A percentile compares a stretch with the other conserved stretches of the same genome.
Conservation (phyloP, 352 stramenopile species). For the Globisporangium okanoganense region DNA sequence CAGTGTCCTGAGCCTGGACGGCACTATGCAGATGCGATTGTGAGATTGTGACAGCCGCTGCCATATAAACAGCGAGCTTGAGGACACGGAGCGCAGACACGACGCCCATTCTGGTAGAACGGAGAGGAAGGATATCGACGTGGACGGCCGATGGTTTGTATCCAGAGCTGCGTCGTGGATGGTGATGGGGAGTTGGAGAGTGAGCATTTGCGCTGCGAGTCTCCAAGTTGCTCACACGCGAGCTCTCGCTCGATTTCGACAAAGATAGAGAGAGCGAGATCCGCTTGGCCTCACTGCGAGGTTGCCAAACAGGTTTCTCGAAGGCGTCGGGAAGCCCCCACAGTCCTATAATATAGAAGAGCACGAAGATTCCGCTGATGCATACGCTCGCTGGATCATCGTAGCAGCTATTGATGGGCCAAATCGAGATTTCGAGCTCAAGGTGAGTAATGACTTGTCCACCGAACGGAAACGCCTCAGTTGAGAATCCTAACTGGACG, state of each 20-base stretch:
- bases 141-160: background rate
- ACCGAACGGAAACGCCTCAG: too few relatives aligned
- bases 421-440: too few relatives aligned
- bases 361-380: too few relatives aligned
- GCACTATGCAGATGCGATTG: background rate
- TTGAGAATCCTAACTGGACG: too few relatives aligned
- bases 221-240: background rate
- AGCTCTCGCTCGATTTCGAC: too few relatives aligned
- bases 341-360: background rate
- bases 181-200: background rate
- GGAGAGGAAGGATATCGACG: background rate
- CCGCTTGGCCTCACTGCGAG: background rate
- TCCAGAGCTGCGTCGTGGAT: slow-evolving; percentile 5
- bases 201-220: background rate
- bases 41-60: background rate
- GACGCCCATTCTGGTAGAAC: background rate
- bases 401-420: too few relatives aligned
- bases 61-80: background rate
- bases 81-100: background rate
- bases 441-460: too few relatives aligned
- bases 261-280: background rate
- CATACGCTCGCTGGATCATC: too few relatives aligned
- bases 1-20: background rate
- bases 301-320: background rate
- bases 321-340: background rate